Evolutionary conservation across 2,329 filamentous ascomycete species (phyloP).

Genomic region (Aspergillus uvarum): DNA sequence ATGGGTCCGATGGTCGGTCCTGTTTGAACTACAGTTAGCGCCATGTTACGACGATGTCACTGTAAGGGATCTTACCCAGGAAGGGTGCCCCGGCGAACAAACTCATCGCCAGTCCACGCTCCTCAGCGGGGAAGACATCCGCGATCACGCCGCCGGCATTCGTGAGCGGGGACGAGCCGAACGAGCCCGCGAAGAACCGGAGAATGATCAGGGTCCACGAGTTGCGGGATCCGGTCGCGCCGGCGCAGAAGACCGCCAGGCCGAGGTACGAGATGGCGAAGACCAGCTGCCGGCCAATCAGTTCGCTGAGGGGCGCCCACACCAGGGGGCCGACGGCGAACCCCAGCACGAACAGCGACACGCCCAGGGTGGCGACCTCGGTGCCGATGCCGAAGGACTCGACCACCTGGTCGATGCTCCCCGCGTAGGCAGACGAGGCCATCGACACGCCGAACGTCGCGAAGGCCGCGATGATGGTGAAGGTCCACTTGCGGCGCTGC

Average conservation of each 20-base stretch:
- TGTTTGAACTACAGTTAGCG: too few species aligned
- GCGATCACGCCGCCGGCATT: constrained; percentile 51
- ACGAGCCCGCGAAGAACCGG: constrained; percentile 63
- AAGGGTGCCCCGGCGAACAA: constrained; percentile 68
- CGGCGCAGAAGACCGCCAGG: constrained; percentile 61
- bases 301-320: constrained; percentile 66
- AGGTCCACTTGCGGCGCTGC: constrained; percentile 39
- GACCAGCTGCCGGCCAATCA: constrained; percentile 61
- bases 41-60: too few species aligned
- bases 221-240: constrained; percentile 55
- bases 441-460: constrained; percentile 45
- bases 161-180: constrained; percentile 57
- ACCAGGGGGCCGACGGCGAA: constrained; percentile 62
- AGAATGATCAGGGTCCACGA: constrained; percentile 61
- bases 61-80: constrained; percentile 40
- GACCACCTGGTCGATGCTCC: constrained; percentile 46
- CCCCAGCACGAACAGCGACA: constrained; percentile 65
- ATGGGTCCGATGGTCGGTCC: constrained; percentile 30
- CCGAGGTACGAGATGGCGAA: constrained; percentile 52
- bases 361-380: constrained; percentile 60
- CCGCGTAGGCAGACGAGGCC: constrained; percentile 45
- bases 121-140: constrained; percentile 56
- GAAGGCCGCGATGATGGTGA: constrained; percentile 40
- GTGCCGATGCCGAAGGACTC: constrained; percentile 53
- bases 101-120: constrained; percentile 58